Evolutionary conservation across 1,284 basidiomycete genomes (phyloP).

Genomic region (Exsudoporus floridanus): DNA sequence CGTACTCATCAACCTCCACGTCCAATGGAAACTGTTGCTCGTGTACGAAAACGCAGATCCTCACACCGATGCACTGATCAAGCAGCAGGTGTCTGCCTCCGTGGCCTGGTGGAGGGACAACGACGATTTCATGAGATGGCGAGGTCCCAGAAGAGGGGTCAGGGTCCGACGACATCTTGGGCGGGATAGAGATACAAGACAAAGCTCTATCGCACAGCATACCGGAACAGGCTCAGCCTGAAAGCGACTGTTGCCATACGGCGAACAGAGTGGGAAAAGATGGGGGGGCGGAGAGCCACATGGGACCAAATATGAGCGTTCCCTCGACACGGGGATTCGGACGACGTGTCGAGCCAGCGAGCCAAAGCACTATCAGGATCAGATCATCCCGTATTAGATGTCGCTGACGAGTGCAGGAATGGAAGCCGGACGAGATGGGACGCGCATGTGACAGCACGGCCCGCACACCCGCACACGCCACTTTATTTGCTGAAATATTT

Average conservation of each 20-base stretch:
- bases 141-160: slow-evolving; percentile 9
- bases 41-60: slow-evolving; percentile 61
- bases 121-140: slow-evolving; percentile 56
- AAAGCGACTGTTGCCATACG: not conserved
- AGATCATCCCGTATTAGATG: too few relatives aligned
- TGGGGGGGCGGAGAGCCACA: slow-evolving; percentile 12
- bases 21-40: slow-evolving; percentile 61
- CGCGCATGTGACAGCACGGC: slow-evolving; percentile 8
- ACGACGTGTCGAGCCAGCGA: slow-evolving; percentile 3
- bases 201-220: slow-evolving; percentile 17
- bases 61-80: slow-evolving; percentile 61
- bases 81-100: slow-evolving; percentile 38
- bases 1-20: slow-evolving; percentile 69
- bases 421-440: not conserved
- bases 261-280: not conserved
- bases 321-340: slow-evolving; percentile 26
- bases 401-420: slow-evolving; percentile 1
- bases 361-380: slow-evolving; percentile 17
- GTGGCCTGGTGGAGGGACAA: slow-evolving; percentile 42
- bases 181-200: slow-evolving; percentile 1
- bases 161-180: slow-evolving; percentile 21
- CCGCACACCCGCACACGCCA: not conserved
- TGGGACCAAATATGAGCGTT: slow-evolving; percentile 10
- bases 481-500: slow-evolving; percentile 7
- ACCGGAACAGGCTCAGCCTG: slow-evolving; percentile 16